Conservation (phyloP, 495 filamentous ascomycete genomes). For the Talaromyces stipitatus region DNA sequence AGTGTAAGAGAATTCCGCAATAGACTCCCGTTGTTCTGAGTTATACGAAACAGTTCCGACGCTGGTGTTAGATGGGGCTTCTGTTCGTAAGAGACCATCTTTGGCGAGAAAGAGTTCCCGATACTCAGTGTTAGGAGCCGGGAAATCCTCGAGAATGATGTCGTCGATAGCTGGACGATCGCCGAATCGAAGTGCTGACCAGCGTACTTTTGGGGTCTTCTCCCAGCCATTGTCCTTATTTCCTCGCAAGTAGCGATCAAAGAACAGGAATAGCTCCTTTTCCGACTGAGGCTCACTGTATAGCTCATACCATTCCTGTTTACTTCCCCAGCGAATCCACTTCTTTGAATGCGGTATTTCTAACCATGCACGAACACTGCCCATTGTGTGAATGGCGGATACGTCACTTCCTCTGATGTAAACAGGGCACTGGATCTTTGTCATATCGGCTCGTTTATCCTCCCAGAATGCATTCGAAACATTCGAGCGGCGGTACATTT, state of each 20-base stretch:
- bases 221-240: constrained; percentile 33
- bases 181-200: constrained; percentile 19
- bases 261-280: constrained; percentile 26
- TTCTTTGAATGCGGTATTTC: constrained; percentile 18
- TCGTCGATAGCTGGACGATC: constrained; percentile 16
- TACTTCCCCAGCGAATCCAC: constrained; percentile 23
- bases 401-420: constrained; percentile 23
- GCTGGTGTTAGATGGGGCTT: neutral
- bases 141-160: constrained; percentile 23
- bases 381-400: constrained; percentile 27
- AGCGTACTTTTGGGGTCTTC: constrained; percentile 27
- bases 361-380: constrained; percentile 27
- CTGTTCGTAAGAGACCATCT: constrained; percentile 1
- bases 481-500: constrained; percentile 21
- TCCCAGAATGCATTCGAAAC: constrained; percentile 19
- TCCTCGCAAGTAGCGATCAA: constrained; percentile 31
- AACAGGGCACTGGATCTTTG: constrained; percentile 15
- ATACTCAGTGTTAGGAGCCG: constrained; percentile 23
- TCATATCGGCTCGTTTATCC: constrained; percentile 19
- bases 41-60: constrained; percentile 12
- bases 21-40: constrained; percentile 13
- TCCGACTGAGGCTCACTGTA: constrained; percentile 15
- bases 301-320: constrained; percentile 37
- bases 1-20: constrained; percentile 24
- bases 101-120: constrained; percentile 16